Conservation (phyloP, 2,329 filamentous ascomycete species). For the Pseudogymnoascus sp. region DNA sequence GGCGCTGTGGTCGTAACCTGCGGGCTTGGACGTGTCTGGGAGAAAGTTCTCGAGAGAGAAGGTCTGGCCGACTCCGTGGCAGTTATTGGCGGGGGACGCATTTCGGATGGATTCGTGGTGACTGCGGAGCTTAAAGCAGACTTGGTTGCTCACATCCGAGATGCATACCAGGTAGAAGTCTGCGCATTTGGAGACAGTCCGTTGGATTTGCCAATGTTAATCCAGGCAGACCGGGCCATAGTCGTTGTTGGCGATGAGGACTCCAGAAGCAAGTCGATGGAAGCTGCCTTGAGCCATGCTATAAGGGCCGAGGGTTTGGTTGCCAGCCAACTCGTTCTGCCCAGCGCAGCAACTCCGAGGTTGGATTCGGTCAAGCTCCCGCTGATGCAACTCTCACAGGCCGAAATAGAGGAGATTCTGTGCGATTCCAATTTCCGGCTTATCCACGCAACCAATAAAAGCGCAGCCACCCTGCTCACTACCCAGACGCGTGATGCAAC, state of each 20-base stretch:
- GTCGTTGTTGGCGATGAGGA: slow-evolving; percentile 44
- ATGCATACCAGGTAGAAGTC: slow-evolving; percentile 31
- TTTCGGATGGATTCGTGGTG: slow-evolving; percentile 41
- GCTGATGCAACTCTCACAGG: slow-evolving; percentile 26
- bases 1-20: slow-evolving; percentile 45
- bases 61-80: slow-evolving; percentile 35
- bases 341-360: slow-evolving; percentile 31
- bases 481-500: slow-evolving; percentile 43
- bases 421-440: slow-evolving; percentile 20
- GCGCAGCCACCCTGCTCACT: slow-evolving; percentile 41
- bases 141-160: slow-evolving; percentile 36
- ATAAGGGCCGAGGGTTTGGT: slow-evolving; percentile 34
- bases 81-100: slow-evolving; percentile 44
- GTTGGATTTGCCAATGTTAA: slow-evolving; percentile 49
- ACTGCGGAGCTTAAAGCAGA: slow-evolving; percentile 41
- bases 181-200: slow-evolving; percentile 53
- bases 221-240: slow-evolving; percentile 41
- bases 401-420: neutral
- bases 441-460: slow-evolving; percentile 37
- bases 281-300: slow-evolving; percentile 33
- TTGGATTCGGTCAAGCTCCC: slow-evolving; percentile 38
- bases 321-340: slow-evolving; percentile 40
- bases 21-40: slow-evolving; percentile 46
- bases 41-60: slow-evolving; percentile 39
- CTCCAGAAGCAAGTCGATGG: slow-evolving; percentile 44